A percentile compares a stretch with the other conserved stretches of the same genome.
Conservation (phyloP, 768 basidiomycete genomes). For the Scleroderma citrinum region DNA sequence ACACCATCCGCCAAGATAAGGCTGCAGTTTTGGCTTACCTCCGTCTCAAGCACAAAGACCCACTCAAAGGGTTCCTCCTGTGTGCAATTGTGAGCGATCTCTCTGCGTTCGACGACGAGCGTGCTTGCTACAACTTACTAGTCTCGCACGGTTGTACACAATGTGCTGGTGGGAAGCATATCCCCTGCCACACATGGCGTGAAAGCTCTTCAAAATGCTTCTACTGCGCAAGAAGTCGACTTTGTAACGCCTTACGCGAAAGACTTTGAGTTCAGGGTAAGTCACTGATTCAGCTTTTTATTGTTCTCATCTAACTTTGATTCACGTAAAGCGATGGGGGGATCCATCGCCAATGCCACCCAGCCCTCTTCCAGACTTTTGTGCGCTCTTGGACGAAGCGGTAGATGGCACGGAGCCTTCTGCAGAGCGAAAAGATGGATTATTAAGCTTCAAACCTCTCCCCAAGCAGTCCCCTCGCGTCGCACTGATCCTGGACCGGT, state of each 20-base stretch:
- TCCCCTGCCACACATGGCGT: constrained; percentile 71
- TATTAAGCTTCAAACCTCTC: constrained; percentile 53
- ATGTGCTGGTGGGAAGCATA: constrained; percentile 70
- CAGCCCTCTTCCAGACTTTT: constrained; percentile 34
- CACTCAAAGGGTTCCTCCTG: constrained; percentile 67
- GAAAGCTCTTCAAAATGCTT: constrained; percentile 74
- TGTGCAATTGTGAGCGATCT: constrained; percentile 59
- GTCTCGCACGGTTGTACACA: constrained; percentile 66
- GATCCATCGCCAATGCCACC: constrained; percentile 62
- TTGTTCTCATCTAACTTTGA: constrained; percentile 4
- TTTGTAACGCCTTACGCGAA: constrained; percentile 58
- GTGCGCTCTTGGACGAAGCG: constrained; percentile 10
- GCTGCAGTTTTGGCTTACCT: constrained; percentile 75
- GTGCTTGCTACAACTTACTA: constrained; percentile 8
- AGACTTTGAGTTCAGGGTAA: constrained; percentile 50
- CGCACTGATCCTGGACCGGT: constrained; percentile 78
- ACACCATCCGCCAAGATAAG: constrained; percentile 73
- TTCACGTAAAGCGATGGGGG: constrained; percentile 51
- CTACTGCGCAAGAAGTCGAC: constrained; percentile 77
- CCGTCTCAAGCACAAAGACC: constrained; percentile 75
- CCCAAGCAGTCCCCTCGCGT: constrained; percentile 68
- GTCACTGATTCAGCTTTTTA: constrained; percentile 13
- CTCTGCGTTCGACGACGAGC: not conserved
- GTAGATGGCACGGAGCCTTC: constrained; percentile 7
- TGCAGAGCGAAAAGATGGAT: constrained; percentile 2